Evolutionary conservation across 2,329 filamentous ascomycete genomes (phyloP), one percentile per base, ranked within the genome.

Genomic region (Alternaria longipes): DNA sequence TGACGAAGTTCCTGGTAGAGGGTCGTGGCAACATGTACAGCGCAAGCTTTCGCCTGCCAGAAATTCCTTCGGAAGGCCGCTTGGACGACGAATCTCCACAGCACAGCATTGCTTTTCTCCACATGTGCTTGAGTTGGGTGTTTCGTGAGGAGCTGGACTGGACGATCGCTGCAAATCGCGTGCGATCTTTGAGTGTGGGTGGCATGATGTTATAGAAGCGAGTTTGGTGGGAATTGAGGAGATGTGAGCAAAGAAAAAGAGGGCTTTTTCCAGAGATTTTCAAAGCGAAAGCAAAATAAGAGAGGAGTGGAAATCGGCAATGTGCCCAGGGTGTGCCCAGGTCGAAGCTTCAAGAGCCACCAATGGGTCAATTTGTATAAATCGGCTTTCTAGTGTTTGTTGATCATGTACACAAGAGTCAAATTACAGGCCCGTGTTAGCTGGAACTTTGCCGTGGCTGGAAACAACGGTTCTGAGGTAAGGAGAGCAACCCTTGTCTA

Each of bases 361-460:
- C 32, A 50, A 50, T 24, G 32, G 8, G 46, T 26, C 46, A 34
- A 50, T 50, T 50, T 50, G 46, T 50, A 50, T 36, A n/a, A 36
- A 18, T 24, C 2, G 18, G 24, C 14, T 36, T 16, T 14, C 12
- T 12, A 49, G 20, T 24, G 30, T 49, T 49, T 49, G 32, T 34
- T 22, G 46, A 49, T 36, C 18, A 36, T 50, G 20, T 50, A 42
- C 20, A 24, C 40, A 36, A 36, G 22, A 26, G 46, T 24, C 46
- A 50, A 50, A 50, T 50, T 50, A 20, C 46, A 50, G 46, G 46
- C 46, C 34, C 46, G 22, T 34, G 34, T 36, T 50, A 50, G 46
- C 22, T 24, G 30, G 20, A 50, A 50, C 46, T 50, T 36, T 50
- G 46, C 46, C 46, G 32, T 50, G 20, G 46, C 20, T 32, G 30